A percentile compares a stretch with the other conserved stretches of the same genome.
phyloP scores from a whole-genome alignment of 169 alveolate genomes.

The Plasmodium knowlesi region DNA sequence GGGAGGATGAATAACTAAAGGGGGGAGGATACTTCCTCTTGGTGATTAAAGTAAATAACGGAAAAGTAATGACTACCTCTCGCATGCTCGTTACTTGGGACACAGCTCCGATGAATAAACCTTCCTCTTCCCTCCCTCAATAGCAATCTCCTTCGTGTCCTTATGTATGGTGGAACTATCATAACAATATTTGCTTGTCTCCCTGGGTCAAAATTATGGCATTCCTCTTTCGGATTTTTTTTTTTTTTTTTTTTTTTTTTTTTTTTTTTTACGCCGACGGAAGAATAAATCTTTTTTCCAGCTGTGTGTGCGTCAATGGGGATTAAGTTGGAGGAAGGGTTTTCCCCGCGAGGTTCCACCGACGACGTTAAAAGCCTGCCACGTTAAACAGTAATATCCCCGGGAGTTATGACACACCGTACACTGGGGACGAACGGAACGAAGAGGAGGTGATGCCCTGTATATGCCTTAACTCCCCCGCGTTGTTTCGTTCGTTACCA shows the following conservation, averaged over 20 bases:
- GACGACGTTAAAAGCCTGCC: background rate
- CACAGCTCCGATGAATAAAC: background rate
- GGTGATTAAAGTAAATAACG: background rate
- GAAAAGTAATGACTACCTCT: background rate
- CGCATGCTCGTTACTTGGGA: background rate
- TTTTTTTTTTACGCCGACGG: background rate
- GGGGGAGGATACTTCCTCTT: background rate
- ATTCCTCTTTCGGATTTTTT: background rate
- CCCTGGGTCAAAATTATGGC: background rate
- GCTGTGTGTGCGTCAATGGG: background rate
- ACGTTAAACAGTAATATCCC: background rate
- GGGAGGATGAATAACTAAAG: background rate
- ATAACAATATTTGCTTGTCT: background rate
- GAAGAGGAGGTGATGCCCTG: background rate
- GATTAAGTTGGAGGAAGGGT: background rate
- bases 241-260: conserved; percentile 4
- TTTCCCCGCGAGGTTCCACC: background rate
- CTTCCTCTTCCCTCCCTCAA: background rate
- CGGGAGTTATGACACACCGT: background rate
- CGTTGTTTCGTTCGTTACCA: no score
- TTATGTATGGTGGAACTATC: background rate
- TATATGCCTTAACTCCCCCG: background rate
- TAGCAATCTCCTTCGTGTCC: background rate
- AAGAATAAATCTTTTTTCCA: background rate
- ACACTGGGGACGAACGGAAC: no score